Percentiles rank a stretch among this genome's conserved stretches.
These are phyloP conservation scores for Phialophora macrospora DNA, from an alignment of 2,329 filamentous ascomycete genomes.

Conservation along the genomic window DNA sequence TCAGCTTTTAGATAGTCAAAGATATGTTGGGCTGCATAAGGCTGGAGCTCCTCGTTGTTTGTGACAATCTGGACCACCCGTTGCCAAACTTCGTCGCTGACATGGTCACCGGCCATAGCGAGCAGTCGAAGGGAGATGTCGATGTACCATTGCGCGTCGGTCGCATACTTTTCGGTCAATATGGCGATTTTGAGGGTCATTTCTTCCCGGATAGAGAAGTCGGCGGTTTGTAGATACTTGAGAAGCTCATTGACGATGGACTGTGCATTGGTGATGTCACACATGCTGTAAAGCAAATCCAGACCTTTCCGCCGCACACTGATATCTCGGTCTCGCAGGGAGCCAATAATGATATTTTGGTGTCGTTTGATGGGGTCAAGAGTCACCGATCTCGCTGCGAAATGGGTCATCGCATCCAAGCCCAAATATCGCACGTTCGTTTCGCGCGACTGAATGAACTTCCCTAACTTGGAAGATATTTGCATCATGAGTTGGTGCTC, in stretches of 20 bases:
- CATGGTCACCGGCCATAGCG: slow-evolving; percentile 95
- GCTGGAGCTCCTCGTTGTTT: slow-evolving; percentile 97
- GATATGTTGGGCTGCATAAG: slow-evolving; percentile 93
- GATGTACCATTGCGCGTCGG: slow-evolving; percentile 98
- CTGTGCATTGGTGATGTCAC: slow-evolving; percentile 90
- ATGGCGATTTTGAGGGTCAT: slow-evolving; percentile 99
- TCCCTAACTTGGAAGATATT: slow-evolving; percentile 85
- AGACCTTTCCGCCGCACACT: slow-evolving; percentile 94
- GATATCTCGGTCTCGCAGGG: slow-evolving; percentile 92
- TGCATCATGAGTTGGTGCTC: slow-evolving; percentile 95
- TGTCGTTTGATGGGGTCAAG: slow-evolving; percentile 98
- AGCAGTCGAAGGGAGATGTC: slow-evolving; percentile 94
- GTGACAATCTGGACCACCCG: slow-evolving; percentile 98
- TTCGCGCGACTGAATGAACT: slow-evolving; percentile 95
- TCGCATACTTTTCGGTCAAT: slow-evolving; percentile 96
- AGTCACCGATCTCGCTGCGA: slow-evolving; percentile 90
- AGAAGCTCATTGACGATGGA: slow-evolving; percentile 92
- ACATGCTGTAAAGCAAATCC: slow-evolving; percentile 99
- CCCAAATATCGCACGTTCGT: slow-evolving; percentile 97
- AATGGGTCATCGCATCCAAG: slow-evolving; percentile 95
- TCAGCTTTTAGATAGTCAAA: slow-evolving; percentile 90
- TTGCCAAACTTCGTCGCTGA: slow-evolving; percentile 99
- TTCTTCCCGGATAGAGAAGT: slow-evolving; percentile 97
- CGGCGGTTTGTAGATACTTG: slow-evolving; percentile 92
- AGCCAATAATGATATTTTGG: slow-evolving; percentile 93